Conservation (phyloP, 306 rosid genomes). For the Gleditsia sinensis region DNA sequence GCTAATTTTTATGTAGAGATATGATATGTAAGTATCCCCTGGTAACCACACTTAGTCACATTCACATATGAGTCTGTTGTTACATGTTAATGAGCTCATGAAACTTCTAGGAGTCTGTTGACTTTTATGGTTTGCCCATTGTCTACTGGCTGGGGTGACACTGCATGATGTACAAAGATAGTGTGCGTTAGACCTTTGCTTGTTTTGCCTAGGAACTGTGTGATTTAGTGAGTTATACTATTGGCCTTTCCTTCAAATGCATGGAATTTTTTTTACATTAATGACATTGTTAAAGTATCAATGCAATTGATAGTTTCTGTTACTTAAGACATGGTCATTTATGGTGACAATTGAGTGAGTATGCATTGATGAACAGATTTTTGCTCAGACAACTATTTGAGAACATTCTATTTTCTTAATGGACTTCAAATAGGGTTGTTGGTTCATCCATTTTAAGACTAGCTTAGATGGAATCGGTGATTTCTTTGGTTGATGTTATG, state of each 20-base stretch:
- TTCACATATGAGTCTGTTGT: not conserved
- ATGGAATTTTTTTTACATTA: not conserved
- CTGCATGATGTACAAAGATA: no score
- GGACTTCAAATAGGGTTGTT: not conserved
- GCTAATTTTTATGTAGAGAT: not conserved
- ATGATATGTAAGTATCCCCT: not conserved
- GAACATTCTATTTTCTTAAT: slow-evolving; percentile 10
- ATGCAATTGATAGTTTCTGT: slow-evolving; percentile 6
- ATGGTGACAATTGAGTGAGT: slow-evolving; percentile 16
- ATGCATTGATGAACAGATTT: slow-evolving; percentile 18
- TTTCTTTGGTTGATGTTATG: slow-evolving; percentile 25
- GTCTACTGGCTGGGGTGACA: slow-evolving; percentile 19
- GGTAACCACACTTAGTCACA: not conserved
- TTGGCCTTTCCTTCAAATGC: slow-evolving; percentile 19
- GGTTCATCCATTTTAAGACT: slow-evolving; percentile 4
- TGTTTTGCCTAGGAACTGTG: slow-evolving; percentile 2
- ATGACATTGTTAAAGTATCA: not conserved
- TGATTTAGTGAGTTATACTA: not conserved
- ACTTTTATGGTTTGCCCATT: slow-evolving; percentile 17
- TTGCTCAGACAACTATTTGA: slow-evolving; percentile 18
- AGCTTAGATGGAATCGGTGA: slow-evolving; percentile 19
- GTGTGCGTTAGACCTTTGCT: not conserved
- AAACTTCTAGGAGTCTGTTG: slow-evolving; percentile 8
- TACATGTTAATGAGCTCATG: slow-evolving; percentile 25
- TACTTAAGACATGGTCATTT: slow-evolving; percentile 6